Percentiles rank a stretch among this genome's conserved stretches.
phyloP scores from a whole-genome alignment of 768 basidiomycete species.

The Hygrocybe coccinea region DNA sequence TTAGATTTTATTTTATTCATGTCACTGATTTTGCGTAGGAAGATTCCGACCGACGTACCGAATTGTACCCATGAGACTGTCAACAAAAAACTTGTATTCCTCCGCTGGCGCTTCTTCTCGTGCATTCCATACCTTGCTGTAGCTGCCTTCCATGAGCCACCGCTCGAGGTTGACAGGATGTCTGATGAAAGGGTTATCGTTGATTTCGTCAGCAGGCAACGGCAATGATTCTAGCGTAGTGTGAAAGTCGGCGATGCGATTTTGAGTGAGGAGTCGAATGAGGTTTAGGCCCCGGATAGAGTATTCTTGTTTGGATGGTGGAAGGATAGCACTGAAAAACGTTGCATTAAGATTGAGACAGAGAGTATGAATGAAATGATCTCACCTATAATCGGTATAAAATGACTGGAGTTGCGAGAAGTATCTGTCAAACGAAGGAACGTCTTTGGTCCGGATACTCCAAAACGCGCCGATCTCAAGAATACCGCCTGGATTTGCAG shows the following conservation, averaged over 20 bases:
- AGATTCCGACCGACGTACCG: conserved; percentile 44
- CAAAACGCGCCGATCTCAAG: conserved; percentile 95
- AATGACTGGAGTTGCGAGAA: conserved; percentile 87
- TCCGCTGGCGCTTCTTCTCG: conserved; percentile 87
- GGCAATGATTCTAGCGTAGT: conserved; percentile 90
- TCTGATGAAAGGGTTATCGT: conserved; percentile 66
- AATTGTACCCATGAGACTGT: conserved; percentile 91
- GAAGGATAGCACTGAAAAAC: conserved; percentile 56
- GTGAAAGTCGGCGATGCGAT: conserved; percentile 96
- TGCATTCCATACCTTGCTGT: conserved; percentile 96
- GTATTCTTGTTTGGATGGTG: conserved; percentile 80
- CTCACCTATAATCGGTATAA: conserved; percentile 78
- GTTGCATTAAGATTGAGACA: conserved; percentile 1
- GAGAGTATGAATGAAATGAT: conserved; percentile 4
- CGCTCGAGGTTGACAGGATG: conserved; percentile 90
- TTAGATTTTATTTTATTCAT: conserved; percentile 33
- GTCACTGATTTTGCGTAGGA: neutral
- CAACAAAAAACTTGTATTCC: conserved; percentile 92
- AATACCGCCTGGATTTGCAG: conserved; percentile 66
- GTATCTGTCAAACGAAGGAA: conserved; percentile 92
- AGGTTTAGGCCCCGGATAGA: conserved; percentile 90
- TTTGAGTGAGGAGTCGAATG: conserved; percentile 90
- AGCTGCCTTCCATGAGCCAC: conserved; percentile 98
- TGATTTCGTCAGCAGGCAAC: conserved; percentile 59
- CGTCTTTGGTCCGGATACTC: conserved; percentile 82